Evolutionary conservation across 305 asterid species (phyloP).

Genomic region (Solanum hybrid): DNA sequence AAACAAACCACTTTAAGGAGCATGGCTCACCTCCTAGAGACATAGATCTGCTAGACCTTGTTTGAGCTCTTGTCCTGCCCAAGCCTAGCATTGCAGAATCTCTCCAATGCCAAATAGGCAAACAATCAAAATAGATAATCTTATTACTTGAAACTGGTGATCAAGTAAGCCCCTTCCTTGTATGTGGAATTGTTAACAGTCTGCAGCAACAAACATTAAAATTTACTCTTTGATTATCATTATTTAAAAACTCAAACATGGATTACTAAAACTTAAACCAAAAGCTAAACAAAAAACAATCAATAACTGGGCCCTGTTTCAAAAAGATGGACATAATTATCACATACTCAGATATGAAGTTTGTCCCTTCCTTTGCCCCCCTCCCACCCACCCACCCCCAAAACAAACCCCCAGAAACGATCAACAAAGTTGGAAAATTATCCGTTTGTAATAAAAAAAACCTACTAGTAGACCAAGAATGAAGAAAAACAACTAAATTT

Average conservation of each 20-base stretch:
- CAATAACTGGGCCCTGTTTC: not conserved
- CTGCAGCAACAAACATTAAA: constrained; percentile 1
- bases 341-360: not conserved
- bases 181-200: not conserved
- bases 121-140: constrained; percentile 5
- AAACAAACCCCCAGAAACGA: not conserved
- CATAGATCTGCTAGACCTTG: constrained; percentile 67
- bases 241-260: not conserved
- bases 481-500: not conserved
- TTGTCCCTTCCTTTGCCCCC: not conserved
- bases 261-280: not conserved
- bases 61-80: constrained; percentile 67
- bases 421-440: not conserved
- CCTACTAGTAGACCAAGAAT: not conserved
- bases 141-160: constrained; percentile 34
- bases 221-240: not conserved
- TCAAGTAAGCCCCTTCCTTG: constrained; percentile 17
- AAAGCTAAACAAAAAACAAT: not conserved
- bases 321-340: not conserved
- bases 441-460: not conserved
- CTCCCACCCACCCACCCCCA: not conserved
- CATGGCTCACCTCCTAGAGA: constrained; percentile 69
- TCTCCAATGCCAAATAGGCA: constrained; percentile 19
- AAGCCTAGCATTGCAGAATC: constrained; percentile 55
- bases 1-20: not conserved